Percentiles rank a stretch among this genome's conserved stretches.
Evolutionary conservation across 2,329 filamentous ascomycete genomes (phyloP).

Genomic region (Arthrobotrys musiformis): DNA sequence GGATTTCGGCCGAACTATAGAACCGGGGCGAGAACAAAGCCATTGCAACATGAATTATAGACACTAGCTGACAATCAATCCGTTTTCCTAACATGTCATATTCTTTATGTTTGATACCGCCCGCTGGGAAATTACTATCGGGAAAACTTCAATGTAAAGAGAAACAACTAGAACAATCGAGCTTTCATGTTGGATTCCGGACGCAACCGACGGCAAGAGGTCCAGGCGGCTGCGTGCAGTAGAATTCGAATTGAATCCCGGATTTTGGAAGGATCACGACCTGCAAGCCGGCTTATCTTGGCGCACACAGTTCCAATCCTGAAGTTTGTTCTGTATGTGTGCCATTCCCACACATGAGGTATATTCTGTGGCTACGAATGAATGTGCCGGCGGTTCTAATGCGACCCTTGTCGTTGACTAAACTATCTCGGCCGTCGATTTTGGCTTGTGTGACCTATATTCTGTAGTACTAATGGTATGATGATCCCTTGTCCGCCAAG

Average conservation of each 20-base stretch:
- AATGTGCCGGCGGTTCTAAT: neutral
- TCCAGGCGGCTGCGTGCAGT: neutral
- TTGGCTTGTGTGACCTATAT: conserved; percentile 41
- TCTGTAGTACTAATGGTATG: conserved; percentile 15
- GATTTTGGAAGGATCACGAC: conserved; percentile 21
- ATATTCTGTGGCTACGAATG: neutral
- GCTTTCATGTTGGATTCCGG: neutral
- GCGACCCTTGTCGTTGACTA: neutral
- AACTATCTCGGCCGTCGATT: neutral
- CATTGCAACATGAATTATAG: neutral
- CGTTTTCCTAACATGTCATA: neutral
- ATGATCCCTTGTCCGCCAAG: conserved; percentile 23
- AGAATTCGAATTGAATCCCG: neutral
- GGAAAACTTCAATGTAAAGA: neutral
- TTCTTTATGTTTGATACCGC: neutral
- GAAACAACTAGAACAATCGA: neutral
- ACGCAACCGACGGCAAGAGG: neutral
- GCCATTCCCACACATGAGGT: neutral
- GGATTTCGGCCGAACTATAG: neutral
- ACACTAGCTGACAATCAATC: neutral
- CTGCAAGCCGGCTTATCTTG: conserved; percentile 3
- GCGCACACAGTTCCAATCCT: conserved; percentile 23
- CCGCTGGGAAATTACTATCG: neutral
- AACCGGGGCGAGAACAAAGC: neutral
- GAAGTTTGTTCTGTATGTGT: neutral